A percentile compares a stretch with the other conserved stretches of the same genome.
Evolutionary conservation across 148 eudicot genomes (phyloP).

Genomic region (Silene uniflora): DNA sequence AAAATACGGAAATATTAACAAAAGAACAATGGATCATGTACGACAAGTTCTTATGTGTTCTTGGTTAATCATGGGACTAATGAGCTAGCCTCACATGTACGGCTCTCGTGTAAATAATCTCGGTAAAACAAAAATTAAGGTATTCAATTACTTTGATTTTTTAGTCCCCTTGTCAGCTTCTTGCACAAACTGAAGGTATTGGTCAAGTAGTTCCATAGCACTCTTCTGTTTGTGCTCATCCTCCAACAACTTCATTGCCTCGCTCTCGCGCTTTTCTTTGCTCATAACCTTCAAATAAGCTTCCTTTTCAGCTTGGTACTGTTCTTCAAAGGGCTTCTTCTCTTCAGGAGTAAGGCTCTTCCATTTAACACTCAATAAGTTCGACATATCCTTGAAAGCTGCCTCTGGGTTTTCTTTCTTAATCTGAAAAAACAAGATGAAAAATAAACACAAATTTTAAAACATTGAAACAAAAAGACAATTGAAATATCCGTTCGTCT

Average conservation of each 20-base stretch:
- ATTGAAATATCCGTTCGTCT: too few species aligned
- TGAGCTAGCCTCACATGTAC: too few species aligned
- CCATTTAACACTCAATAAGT: conserved; percentile 76
- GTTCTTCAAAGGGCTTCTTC: conserved; percentile 90
- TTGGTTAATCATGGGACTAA: too few species aligned
- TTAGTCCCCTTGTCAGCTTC: conserved; percentile 64
- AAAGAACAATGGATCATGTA: neutral
- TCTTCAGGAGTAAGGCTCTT: conserved; percentile 72
- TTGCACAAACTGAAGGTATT: conserved; percentile 75
- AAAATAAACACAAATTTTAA: neutral
- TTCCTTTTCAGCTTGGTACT: conserved; percentile 73
- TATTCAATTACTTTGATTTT: conserved; percentile 52
- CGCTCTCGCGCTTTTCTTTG: conserved; percentile 78
- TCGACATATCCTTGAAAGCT: conserved; percentile 77
- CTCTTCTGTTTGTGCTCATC: conserved; percentile 87
- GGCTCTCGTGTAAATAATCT: neutral
- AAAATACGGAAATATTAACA: neutral
- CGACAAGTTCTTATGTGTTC: too few species aligned
- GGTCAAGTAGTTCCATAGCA: conserved; percentile 90
- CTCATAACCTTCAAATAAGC: conserved; percentile 72
- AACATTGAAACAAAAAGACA: neutral
- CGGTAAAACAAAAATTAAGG: neutral
- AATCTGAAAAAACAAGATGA: conserved; percentile 32
- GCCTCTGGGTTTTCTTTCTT: conserved; percentile 78
- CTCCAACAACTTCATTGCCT: conserved; percentile 81